Conservation (phyloP, 2,329 filamentous ascomycete species). For the Ceratocystis papillata region DNA sequence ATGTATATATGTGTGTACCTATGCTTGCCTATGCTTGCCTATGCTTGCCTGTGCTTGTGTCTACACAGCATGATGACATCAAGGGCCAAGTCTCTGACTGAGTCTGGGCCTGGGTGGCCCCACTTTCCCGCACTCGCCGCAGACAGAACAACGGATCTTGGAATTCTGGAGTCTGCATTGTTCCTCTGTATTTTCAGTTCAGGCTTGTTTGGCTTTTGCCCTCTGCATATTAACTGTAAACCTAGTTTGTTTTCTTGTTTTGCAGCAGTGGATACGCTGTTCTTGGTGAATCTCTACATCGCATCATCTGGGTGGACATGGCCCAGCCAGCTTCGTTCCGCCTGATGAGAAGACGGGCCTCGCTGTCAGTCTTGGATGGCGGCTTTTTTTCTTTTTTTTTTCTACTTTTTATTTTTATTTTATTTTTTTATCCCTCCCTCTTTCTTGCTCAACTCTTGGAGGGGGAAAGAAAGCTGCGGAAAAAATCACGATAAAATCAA, state of each 20-base stretch:
- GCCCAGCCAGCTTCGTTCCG: not conserved
- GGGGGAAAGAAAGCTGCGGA: not conserved
- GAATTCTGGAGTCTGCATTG: too few species aligned
- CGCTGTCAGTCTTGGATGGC: not conserved
- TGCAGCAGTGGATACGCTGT: not conserved
- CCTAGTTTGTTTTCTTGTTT: too few species aligned
- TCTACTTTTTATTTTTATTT: not conserved
- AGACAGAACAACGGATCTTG: too few species aligned
- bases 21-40: too few species aligned
- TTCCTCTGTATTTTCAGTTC: not conserved
- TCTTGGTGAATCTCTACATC: not conserved
- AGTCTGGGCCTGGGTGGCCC: not conserved
- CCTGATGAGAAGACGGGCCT: not conserved
- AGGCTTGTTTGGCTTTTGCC: not conserved
- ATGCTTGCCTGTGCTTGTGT: too few species aligned
- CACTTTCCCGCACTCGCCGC: not conserved
- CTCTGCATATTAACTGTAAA: not conserved
- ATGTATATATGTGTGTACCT: too few species aligned
- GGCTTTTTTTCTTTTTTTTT: not conserved
- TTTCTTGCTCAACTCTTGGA: not conserved
- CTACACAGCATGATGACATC: slow-evolving; percentile 11
- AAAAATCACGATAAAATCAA: slow-evolving; percentile 6
- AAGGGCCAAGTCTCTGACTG: not conserved
- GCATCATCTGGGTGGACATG: not conserved
- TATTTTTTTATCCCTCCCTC: not conserved